Evolutionary conservation across 495 filamentous ascomycete species (phyloP), one percentile per base, ranked within the genome.

Genomic region (Lasiosphaeria miniovina): DNA sequence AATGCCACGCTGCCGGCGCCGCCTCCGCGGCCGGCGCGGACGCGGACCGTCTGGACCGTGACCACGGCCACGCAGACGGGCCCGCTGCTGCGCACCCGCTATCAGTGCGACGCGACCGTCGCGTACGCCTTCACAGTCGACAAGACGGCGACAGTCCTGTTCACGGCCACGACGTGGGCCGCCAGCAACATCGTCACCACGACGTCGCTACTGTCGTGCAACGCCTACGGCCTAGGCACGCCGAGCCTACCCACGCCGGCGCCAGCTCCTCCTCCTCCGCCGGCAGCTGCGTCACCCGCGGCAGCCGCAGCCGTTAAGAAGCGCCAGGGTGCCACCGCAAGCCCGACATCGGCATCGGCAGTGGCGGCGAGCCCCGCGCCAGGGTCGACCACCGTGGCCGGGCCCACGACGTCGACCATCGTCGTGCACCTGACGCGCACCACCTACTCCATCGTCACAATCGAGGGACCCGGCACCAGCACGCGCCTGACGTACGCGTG

Each of bases 101-200:
- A 43, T 11, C 33, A 63, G 12, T 63, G 61, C 49, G 38, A 5
- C 49, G 35, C 24, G 14, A 63, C 61, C 0, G 45, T 63, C 3
- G 58, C 61, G 4, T 48, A 60, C 40, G 38, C 41, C 36, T 63
- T 60, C 53, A 60, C 48, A 4, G 57, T 60, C 9, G 57, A 57
- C 38, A 49, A 17, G 6, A 61, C 61, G 14, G 55, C 57, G 7
- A 63, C 61, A 0, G n/a, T 52, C 1, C 4, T 36, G 6, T 52
- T 40, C 15, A 63, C 61, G 2, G 12, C 49, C 34, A 63, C 57
- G 6, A 17, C 46, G 32, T 51, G 24, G 12, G 52, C 61, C 36
- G 57, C 46, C 31, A 45, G 53, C 17, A 57, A 34, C 10, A 63
- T 57, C 15, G 46, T 11, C 48, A 57, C 49, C 31, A 56, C 57